phyloP scores from a whole-genome alignment of 805 yeast species.

The Grigorovia jiainica region DNA sequence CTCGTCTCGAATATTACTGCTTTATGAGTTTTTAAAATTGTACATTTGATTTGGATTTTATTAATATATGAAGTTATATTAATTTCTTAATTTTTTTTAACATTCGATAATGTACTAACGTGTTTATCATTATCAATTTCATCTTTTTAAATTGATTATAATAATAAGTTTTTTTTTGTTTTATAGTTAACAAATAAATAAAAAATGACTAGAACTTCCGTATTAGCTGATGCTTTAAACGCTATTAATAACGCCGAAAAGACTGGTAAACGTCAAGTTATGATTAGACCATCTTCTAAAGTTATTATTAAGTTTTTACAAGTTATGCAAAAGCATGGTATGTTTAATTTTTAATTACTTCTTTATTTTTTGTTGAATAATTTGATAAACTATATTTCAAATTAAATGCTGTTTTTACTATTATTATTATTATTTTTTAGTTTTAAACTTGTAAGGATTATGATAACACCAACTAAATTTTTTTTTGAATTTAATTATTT shows the following conservation, averaged over 20 bases:
- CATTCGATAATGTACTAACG: background rate
- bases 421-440: too few species aligned
- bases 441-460: too few species aligned
- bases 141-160: background rate
- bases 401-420: background rate
- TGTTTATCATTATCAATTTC: background rate
- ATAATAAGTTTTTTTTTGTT: background rate
- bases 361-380: background rate
- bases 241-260: constrained; percentile 98
- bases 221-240: constrained; percentile 95
- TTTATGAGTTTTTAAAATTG: background rate
- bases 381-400: background rate
- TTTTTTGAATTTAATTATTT: too few species aligned
- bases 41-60: too few species aligned
- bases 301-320: constrained; percentile 91
- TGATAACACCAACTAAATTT: too few species aligned
- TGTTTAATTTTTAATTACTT: constrained; percentile 8
- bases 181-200: background rate
- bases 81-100: too few species aligned
- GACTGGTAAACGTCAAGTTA: constrained; percentile 97
- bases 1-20: too few species aligned
- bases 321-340: constrained; percentile 95
- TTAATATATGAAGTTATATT: too few species aligned
- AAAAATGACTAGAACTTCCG: constrained; percentile 94
- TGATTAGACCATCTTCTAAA: constrained; percentile 96